phyloP scores from a whole-genome alignment of 2,329 filamentous ascomycete genomes.

The Ophiostoma sp. region DNA sequence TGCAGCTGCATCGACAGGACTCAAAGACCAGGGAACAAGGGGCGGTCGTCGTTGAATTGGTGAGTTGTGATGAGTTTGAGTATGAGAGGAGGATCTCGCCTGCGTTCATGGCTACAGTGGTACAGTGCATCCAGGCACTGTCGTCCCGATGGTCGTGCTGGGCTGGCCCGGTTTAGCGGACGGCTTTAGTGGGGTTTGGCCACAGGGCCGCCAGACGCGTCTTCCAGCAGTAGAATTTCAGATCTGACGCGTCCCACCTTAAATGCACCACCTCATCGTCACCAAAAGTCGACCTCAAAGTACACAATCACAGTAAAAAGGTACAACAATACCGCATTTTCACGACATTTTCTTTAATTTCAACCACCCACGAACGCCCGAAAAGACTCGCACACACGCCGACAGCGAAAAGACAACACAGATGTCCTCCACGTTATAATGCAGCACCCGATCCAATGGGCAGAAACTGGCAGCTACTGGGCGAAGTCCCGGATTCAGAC shows the following conservation, averaged over 20 bases:
- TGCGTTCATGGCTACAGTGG: background rate
- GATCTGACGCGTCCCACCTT: slow-evolving; percentile 20
- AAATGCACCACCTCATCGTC: background rate
- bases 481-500: slow-evolving; percentile 48
- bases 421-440: slow-evolving; percentile 32
- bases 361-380: background rate
- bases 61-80: background rate
- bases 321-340: background rate
- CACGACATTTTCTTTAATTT: background rate
- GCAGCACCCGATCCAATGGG: slow-evolving; percentile 40
- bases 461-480: slow-evolving; percentile 45
- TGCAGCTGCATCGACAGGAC: background rate
- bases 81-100: background rate
- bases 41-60: background rate
- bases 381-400: background rate
- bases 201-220: slow-evolving; percentile 20
- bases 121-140: background rate
- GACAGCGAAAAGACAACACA: background rate
- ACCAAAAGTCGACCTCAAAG: slow-evolving; percentile 1
- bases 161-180: background rate
- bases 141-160: background rate
- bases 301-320: slow-evolving; percentile 3
- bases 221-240: slow-evolving; percentile 19
- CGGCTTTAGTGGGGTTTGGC: slow-evolving; percentile 13
- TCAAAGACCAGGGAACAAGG: background rate